Percentiles rank a stretch among this genome's conserved stretches.
These are phyloP conservation scores for Auriculariales sp. DNA, from an alignment of 768 basidiomycete genomes.

Conservation along the genomic window DNA sequence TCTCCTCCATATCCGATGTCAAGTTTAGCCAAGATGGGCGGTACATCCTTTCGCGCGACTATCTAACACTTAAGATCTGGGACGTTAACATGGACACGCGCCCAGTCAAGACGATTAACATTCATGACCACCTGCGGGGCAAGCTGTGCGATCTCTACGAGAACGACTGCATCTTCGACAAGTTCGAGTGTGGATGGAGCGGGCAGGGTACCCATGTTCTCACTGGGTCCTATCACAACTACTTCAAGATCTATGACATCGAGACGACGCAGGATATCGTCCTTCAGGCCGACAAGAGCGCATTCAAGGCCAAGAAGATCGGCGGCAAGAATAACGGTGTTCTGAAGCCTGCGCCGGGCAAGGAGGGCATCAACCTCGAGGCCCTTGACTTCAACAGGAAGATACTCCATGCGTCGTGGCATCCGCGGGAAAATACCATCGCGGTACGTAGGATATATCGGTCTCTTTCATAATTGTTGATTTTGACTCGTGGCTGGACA, in stretches of 20 bases:
- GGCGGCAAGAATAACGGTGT: slow-evolving; percentile 58
- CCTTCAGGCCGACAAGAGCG: slow-evolving; percentile 95
- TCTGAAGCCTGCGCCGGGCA: slow-evolving; percentile 46
- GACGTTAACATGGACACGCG: slow-evolving; percentile 98
- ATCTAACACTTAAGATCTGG: slow-evolving; percentile 97
- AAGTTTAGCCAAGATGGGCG: slow-evolving; percentile 97
- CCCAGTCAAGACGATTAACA: slow-evolving; percentile 94
- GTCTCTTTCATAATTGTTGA: not conserved
- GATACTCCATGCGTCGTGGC: slow-evolving; percentile 93
- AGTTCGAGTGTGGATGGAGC: slow-evolving; percentile 97
- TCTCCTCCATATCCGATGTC: slow-evolving; percentile 98
- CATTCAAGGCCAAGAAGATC: slow-evolving; percentile 99
- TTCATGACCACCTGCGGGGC: slow-evolving; percentile 93
- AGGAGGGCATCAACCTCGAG: slow-evolving; percentile 78
- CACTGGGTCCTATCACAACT: slow-evolving; percentile 99
- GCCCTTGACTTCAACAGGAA: slow-evolving; percentile 93
- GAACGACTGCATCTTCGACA: slow-evolving; percentile 99
- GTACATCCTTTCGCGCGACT: slow-evolving; percentile 93
- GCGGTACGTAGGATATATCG: slow-evolving; percentile 55
- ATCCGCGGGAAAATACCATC: slow-evolving; percentile 95
- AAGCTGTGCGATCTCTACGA: slow-evolving; percentile 98
- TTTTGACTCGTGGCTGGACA: slow-evolving; percentile 16
- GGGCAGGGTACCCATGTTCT: slow-evolving; percentile 96
- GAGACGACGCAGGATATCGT: slow-evolving; percentile 81
- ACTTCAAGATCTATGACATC: slow-evolving; percentile 98